Conservation (phyloP, 2,329 filamentous ascomycete species). For the Calonectria leucothoes region DNA sequence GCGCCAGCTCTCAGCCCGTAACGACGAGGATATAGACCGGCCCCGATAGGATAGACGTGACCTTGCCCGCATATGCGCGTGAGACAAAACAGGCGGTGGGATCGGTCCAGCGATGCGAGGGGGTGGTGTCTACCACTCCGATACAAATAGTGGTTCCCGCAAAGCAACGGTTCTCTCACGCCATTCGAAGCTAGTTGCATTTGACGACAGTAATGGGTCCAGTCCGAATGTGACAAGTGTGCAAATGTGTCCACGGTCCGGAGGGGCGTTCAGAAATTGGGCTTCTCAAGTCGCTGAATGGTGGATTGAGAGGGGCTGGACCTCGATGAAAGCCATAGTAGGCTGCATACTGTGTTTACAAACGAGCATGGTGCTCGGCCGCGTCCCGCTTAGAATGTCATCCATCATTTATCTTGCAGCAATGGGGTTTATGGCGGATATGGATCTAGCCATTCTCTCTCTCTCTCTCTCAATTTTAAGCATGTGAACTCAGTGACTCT, state of each 20-base stretch:
- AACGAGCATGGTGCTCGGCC: not conserved
- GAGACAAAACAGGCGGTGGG: constrained; percentile 11
- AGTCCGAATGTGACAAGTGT: not conserved
- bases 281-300: not conserved
- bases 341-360: not conserved
- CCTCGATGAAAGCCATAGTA: not conserved
- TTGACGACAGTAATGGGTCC: not conserved
- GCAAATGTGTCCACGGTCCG: not conserved
- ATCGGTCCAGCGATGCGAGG: not conserved
- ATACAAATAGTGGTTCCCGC: not conserved
- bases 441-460: not conserved
- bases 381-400: not conserved
- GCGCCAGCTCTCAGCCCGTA: not conserved
- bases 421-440: not conserved
- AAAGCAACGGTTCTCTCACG: not conserved
- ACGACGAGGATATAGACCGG: not conserved
- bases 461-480: not conserved
- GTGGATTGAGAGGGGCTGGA: not conserved
- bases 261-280: not conserved
- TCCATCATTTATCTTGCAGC: not conserved
- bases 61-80: constrained; percentile 14
- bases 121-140: not conserved
- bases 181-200: not conserved
- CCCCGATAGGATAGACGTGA: not conserved
- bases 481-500: not conserved